These are phyloP conservation scores for Stellera chamaejasme DNA, from an alignment of 345 rosid species.

Conservation along the genomic window DNA sequence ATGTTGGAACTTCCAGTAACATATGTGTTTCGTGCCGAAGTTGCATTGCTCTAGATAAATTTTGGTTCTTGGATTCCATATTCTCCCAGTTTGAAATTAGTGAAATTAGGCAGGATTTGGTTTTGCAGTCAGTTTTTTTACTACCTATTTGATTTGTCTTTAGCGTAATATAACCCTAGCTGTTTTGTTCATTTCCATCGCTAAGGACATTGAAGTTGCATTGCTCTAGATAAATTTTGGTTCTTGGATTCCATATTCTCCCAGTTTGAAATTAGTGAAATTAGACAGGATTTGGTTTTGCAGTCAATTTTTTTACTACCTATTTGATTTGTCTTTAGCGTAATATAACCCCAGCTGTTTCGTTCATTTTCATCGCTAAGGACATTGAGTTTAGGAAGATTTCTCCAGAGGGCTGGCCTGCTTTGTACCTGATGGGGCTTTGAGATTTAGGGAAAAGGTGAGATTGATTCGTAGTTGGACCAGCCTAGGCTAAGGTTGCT, in stretches of 20 bases:
- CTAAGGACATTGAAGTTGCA: background rate
- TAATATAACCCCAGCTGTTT: background rate
- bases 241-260: too few relatives aligned
- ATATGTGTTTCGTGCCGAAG: background rate
- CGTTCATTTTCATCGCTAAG: background rate
- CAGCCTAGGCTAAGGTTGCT: constrained; percentile 14
- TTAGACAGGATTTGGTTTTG: background rate
- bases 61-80: too few relatives aligned
- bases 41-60: background rate
- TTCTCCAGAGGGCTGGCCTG: constrained; percentile 1
- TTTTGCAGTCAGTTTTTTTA: background rate
- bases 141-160: background rate
- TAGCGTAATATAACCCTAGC: background rate
- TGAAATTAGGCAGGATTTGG: background rate
- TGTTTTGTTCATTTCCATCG: background rate
- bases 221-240: too few relatives aligned
- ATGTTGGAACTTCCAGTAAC: constrained; percentile 1
- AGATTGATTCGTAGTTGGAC: constrained; percentile 18
- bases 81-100: too few relatives aligned
- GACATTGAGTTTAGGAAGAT: background rate
- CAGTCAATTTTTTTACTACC: background rate
- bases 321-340: background rate
- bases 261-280: too few relatives aligned
- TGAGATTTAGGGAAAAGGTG: constrained; percentile 20
- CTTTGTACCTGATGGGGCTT: constrained; percentile 6